Conservation (phyloP, 352 stramenopile species). For the Globisporangium lucens region DNA sequence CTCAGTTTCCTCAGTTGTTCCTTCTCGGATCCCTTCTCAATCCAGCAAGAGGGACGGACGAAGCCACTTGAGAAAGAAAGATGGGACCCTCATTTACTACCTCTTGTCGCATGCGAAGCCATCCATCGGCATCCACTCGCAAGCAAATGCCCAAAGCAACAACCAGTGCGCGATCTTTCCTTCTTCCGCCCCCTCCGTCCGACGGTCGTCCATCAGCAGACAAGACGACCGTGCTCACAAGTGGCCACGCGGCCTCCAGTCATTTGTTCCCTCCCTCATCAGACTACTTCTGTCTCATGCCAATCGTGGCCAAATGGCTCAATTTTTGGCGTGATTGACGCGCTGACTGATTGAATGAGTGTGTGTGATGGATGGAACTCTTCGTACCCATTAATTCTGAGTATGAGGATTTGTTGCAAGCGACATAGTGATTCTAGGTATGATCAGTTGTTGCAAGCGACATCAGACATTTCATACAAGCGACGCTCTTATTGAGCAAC, state of each 20-base stretch:
- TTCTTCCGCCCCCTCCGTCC: constrained; percentile 11
- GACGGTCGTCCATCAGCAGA: not conserved
- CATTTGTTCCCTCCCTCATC: not conserved
- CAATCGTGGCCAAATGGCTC: not conserved
- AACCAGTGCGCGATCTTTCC: not conserved
- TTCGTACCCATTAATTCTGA: constrained; percentile 9
- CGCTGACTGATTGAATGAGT: not conserved
- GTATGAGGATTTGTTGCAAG: not conserved
- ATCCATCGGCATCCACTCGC: not conserved
- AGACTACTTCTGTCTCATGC: constrained; percentile 1
- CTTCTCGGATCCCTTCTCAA: not conserved
- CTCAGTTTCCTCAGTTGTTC: not conserved
- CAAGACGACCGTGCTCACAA: not conserved
- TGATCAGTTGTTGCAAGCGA: not conserved
- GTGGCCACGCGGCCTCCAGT: constrained; percentile 1
- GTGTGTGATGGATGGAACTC: not conserved
- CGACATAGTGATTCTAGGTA: not conserved
- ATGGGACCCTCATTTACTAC: not conserved
- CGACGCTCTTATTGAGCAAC: constrained; percentile 3
- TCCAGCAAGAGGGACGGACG: not conserved
- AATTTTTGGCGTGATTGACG: not conserved
- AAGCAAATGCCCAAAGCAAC: not conserved
- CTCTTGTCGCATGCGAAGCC: constrained; percentile 10
- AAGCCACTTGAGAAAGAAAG: not conserved
- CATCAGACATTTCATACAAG: not conserved